Base-by-base conservation (phyloP, 1,284 basidiomycete species). In the Cerioporus squamosus region DNA sequence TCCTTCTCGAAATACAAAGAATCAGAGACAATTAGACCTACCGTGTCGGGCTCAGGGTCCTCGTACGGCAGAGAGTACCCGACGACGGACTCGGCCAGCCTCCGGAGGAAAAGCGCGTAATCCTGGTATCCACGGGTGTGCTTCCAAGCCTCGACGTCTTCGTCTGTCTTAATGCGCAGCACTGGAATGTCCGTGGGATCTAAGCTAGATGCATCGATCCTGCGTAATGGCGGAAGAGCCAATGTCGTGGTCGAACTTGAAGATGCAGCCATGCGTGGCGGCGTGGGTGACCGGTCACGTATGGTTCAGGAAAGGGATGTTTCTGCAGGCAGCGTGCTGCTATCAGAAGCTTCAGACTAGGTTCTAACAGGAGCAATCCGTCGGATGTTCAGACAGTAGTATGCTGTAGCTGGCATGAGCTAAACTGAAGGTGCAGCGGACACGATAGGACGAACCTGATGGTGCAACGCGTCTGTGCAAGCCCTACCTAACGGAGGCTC, bases 71-170 rank as follows among this genome's bases (percentile, higher is more conserved):
- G 70, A 43, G 72, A 71, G 55, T 77, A 74, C 9, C 90, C 92
- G 6, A 88, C 84, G 14, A 95, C 88, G 7, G 90, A 81, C 62
- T 91, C 88, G 60, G 84, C 91, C 46, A 95, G 75, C 39, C 87
- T 80, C 36, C 83, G 85, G 29, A 95, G 76, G 75, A 94, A 95
- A 15, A 88, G 69, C 33, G 81, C 80, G 68, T 89, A 94, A 57
- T 88, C 88, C 54, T 77, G 75, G 68, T 91, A 95, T 1, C 90
- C 90, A 23, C 76, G 79, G 3, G 89, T 88, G 2, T 60, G 70
- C 60, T 84, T 86, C 93, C 93, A 96, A 24, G 68, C 61, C 20
- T 78, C 75, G 24, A 95, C 82, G 63, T 91, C 88, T 14, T 81
- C 75, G 59, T 95, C 94, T 10, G 81, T 84, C 58, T 77, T 81